Conservation (phyloP, 352 stramenopile genomes). For the Pythium chondricola region DNA sequence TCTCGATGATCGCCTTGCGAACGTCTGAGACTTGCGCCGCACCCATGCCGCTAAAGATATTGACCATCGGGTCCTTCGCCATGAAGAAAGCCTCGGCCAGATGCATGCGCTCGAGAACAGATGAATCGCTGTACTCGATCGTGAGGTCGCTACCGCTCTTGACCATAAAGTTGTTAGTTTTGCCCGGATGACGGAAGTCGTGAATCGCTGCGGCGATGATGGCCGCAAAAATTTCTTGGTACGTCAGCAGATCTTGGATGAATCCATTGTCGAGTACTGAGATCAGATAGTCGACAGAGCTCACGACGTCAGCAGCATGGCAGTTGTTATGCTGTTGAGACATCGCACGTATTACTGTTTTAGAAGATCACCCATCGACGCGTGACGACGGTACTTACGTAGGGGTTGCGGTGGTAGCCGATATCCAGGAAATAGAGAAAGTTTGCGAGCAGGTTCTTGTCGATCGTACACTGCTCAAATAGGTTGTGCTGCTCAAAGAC, state of each 20-base stretch:
- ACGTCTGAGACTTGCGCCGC: conserved; percentile 53
- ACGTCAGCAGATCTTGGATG: conserved; percentile 74
- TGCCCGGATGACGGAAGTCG: conserved; percentile 77
- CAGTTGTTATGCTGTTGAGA: conserved; percentile 72
- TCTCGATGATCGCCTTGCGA: conserved; percentile 79
- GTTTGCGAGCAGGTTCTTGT: conserved; percentile 72
- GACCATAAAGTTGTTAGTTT: conserved; percentile 85
- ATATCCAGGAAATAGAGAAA: conserved; percentile 79
- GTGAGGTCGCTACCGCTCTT: conserved; percentile 66
- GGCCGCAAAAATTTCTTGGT: conserved; percentile 74
- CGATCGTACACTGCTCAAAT: conserved; percentile 62
- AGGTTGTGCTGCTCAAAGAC: conserved; percentile 81
- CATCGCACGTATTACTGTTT: neutral
- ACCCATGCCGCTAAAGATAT: conserved; percentile 69
- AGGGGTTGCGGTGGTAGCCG: conserved; percentile 75
- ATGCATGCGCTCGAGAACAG: conserved; percentile 83
- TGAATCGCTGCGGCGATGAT: conserved; percentile 80
- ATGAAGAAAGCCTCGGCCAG: conserved; percentile 79
- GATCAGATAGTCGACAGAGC: conserved; percentile 77
- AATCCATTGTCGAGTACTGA: conserved; percentile 74
- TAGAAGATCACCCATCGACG: conserved; percentile 4
- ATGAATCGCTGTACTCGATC: conserved; percentile 79
- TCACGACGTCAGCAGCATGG: conserved; percentile 74
- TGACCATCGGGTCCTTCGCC: conserved; percentile 51
- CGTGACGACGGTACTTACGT: conserved; percentile 60